These are phyloP conservation scores for Aspergillus haitiensis DNA, from an alignment of 495 filamentous ascomycete genomes.

Conservation along the genomic window DNA sequence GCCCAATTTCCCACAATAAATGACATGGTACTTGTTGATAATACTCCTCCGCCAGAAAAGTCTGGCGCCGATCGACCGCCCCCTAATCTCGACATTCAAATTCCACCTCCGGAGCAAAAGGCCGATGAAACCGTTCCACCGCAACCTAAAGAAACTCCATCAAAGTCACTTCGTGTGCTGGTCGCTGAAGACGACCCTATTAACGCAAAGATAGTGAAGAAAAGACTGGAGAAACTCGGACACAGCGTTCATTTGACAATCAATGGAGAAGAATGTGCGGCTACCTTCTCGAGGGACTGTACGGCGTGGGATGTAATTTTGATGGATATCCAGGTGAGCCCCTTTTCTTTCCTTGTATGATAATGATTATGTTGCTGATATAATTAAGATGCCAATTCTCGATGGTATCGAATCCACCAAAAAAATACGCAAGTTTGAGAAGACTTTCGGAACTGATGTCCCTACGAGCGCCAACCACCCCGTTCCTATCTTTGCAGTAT, in stretches of 20 bases:
- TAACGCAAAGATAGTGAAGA: conserved; percentile 84
- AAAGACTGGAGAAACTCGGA: conserved; percentile 77
- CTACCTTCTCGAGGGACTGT: conserved; percentile 60
- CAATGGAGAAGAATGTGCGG: conserved; percentile 87
- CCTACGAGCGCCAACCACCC: conserved; percentile 36
- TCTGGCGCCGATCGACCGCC: neutral
- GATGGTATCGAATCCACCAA: conserved; percentile 82
- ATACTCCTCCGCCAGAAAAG: neutral
- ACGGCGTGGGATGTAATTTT: conserved; percentile 75
- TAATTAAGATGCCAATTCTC: conserved; percentile 81
- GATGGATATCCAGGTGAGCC: conserved; percentile 89
- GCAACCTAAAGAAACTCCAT: conserved; percentile 8
- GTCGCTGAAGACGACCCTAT: conserved; percentile 93
- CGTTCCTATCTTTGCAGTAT: conserved; percentile 88
- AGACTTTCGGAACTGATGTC: conserved; percentile 35
- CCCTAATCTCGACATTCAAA: no score
- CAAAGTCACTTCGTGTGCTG: conserved; percentile 50
- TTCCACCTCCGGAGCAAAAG: neutral
- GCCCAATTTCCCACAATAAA: conserved; percentile 28
- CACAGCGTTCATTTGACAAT: conserved; percentile 71
- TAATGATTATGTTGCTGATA: neutral
- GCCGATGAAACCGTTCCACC: neutral
- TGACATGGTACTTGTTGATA: conserved; percentile 38
- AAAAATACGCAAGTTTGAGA: conserved; percentile 75
- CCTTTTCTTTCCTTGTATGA: neutral